Evolutionary conservation across 345 rosid genomes (phyloP), one percentile per base, ranked within the genome.

Genomic region (Physaria fendleri): DNA sequence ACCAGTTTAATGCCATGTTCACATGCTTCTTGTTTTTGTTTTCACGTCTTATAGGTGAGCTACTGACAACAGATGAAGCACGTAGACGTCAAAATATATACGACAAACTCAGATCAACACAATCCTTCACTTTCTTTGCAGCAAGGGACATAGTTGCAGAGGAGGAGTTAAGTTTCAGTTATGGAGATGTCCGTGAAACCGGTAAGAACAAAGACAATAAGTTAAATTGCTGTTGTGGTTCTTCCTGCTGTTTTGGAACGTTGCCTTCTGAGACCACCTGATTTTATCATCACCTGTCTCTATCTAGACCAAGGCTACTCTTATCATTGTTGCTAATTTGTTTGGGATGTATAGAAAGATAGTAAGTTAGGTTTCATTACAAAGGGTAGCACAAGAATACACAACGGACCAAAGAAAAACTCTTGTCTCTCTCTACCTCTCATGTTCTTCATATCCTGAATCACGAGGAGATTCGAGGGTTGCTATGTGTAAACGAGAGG

Each of bases 141-240:
- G 77, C 89, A 4, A 80, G 77, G 59, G 87, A 82, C 61, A 83
- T 86, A 51, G 54, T 49, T 49, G 74, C 74, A 71, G 83, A 70
- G 2, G 87, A 81, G 43, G 98, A 88, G 71, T 77, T 92, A 23
- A 71, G 74, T 55, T 88, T 92, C 54, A 92, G 97, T 75, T 84
- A 92, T 35, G 97, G 98, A 44, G 86, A 86, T 43, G 55, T 52
- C 4, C 59, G 82, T 77, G 37, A 74, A 59, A 24, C 47, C 0
- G 55, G 6, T 23, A 16, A 61, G 28, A 61, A 39, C 22, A 59
- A 64, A 56, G 66, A 81, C 17, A 67, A 70, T 15, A 87, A 87
- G 59, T 65, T 78, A 68, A 76, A 48, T 37, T 92, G 95, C 56
- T 88, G 53, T 32, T 92, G 98, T 53, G 85, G 86, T 59, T 77